These are phyloP conservation scores for Nemania sp. DNA, from an alignment of 2,329 filamentous ascomycete genomes.

Conservation along the genomic window DNA sequence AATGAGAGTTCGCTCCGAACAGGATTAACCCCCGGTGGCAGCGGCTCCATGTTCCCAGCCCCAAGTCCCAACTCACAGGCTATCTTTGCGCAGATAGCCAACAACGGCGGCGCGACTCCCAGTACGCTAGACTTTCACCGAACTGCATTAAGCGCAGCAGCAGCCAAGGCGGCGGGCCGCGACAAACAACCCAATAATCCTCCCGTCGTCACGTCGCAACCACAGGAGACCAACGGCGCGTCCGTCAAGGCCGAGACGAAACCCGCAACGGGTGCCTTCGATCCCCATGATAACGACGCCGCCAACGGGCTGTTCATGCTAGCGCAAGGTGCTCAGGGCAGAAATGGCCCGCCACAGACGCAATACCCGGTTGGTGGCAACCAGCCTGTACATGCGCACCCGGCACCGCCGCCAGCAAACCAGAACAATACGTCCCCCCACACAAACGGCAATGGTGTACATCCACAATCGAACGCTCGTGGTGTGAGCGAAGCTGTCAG, in stretches of 20 bases:
- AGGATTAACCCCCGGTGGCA: constrained; percentile 89
- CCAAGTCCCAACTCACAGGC: constrained; percentile 86
- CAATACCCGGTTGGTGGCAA: constrained; percentile 50
- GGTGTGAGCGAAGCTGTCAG: constrained; percentile 70
- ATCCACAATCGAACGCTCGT: constrained; percentile 50
- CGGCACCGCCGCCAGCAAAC: constrained; percentile 40
- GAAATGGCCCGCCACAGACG: constrained; percentile 59
- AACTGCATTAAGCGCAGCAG: constrained; percentile 81
- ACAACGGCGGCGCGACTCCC: constrained; percentile 80
- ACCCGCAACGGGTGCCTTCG: constrained; percentile 67
- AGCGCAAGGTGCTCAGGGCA: constrained; percentile 65
- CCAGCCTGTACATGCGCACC: constrained; percentile 55
- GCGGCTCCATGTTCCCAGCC: constrained; percentile 95
- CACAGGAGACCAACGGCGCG: constrained; percentile 54
- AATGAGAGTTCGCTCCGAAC: constrained; percentile 95
- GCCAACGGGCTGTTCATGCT: constrained; percentile 93
- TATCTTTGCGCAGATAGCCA: constrained; percentile 74
- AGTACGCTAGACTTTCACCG: constrained; percentile 93
- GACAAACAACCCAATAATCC: constrained; percentile 48
- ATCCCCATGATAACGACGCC: constrained; percentile 91
- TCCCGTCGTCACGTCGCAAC: constrained; percentile 52
- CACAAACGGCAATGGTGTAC: constrained; percentile 54
- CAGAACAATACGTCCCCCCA: constrained; percentile 54
- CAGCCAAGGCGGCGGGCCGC: constrained; percentile 61
- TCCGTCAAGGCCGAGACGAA: constrained; percentile 54